Evolutionary conservation across 352 stramenopile genomes (phyloP).

Genomic region (Phytophthora foliorum): DNA sequence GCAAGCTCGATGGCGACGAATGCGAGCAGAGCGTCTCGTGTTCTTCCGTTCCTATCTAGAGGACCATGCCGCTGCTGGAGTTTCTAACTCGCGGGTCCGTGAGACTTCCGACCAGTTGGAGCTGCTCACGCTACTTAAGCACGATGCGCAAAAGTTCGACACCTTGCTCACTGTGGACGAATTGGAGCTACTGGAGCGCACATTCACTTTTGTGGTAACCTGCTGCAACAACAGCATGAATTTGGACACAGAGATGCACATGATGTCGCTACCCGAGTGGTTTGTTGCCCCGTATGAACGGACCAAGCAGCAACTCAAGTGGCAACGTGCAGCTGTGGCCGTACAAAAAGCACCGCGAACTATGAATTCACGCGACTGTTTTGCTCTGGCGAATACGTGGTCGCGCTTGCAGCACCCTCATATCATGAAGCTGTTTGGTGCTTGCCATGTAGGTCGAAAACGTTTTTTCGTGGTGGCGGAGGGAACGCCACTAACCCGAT

Average conservation of each 20-base stretch:
- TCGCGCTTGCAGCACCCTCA: slow-evolving; percentile 37
- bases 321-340: slow-evolving; percentile 36
- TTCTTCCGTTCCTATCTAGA: slow-evolving; percentile 40
- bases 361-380: slow-evolving; percentile 23
- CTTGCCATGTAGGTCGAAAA: slow-evolving; percentile 38
- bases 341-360: slow-evolving; percentile 25
- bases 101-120: slow-evolving; percentile 37
- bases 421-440: slow-evolving; percentile 41
- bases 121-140: slow-evolving; percentile 36
- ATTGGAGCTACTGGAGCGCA: slow-evolving; percentile 26
- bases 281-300: slow-evolving; percentile 43
- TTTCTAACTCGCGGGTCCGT: slow-evolving; percentile 20
- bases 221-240: slow-evolving; percentile 25
- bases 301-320: slow-evolving; percentile 37
- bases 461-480: slow-evolving; percentile 43
- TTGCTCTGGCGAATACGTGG: slow-evolving; percentile 34
- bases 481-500: slow-evolving; percentile 35
- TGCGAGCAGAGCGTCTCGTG: slow-evolving; percentile 41
- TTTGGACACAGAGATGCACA: slow-evolving; percentile 17
- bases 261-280: slow-evolving; percentile 42
- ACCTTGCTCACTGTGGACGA: slow-evolving; percentile 37
- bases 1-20: slow-evolving; percentile 44
- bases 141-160: slow-evolving; percentile 37
- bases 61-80: slow-evolving; percentile 19
- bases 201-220: slow-evolving; percentile 33